Evolutionary conservation across 2,329 filamentous ascomycete species (phyloP).

Genomic region (Arthrobotrys sinensis): DNA sequence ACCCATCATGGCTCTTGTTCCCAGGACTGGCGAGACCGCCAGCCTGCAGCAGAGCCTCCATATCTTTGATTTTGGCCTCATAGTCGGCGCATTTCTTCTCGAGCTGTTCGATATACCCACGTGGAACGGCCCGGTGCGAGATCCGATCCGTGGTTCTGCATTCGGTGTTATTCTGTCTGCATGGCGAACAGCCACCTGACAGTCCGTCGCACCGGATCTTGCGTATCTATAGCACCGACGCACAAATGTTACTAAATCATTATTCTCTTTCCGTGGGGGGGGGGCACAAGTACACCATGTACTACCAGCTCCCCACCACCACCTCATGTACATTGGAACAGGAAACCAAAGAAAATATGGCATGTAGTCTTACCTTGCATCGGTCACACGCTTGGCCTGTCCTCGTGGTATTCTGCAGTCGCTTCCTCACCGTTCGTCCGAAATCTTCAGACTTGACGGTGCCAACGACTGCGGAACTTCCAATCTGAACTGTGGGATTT

Average conservation of each 20-base stretch:
- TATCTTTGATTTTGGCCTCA: constrained; percentile 76
- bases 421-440: constrained; percentile 71
- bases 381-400: constrained; percentile 91
- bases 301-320: constrained; percentile 3
- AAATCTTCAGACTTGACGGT: constrained; percentile 66
- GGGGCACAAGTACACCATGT: neutral
- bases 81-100: constrained; percentile 75
- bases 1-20: constrained; percentile 38
- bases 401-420: constrained; percentile 72
- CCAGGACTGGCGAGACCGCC: constrained; percentile 64
- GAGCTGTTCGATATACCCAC: constrained; percentile 83
- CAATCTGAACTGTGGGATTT: constrained; percentile 10
- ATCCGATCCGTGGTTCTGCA: constrained; percentile 91
- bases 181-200: constrained; percentile 85
- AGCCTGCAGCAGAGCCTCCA: constrained; percentile 77
- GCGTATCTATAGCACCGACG: constrained; percentile 73
- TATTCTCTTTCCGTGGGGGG: neutral
- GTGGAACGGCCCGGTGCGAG: constrained; percentile 82
- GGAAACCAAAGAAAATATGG: neutral
- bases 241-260: constrained; percentile 27
- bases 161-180: constrained; percentile 80
- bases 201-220: constrained; percentile 90
- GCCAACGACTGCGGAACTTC: neutral
- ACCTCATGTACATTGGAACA: neutral
- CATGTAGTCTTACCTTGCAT: constrained; percentile 77